These are phyloP conservation scores for Candida sanyaensis DNA, from an alignment of 1,139 yeast species.

Conservation along the genomic window DNA sequence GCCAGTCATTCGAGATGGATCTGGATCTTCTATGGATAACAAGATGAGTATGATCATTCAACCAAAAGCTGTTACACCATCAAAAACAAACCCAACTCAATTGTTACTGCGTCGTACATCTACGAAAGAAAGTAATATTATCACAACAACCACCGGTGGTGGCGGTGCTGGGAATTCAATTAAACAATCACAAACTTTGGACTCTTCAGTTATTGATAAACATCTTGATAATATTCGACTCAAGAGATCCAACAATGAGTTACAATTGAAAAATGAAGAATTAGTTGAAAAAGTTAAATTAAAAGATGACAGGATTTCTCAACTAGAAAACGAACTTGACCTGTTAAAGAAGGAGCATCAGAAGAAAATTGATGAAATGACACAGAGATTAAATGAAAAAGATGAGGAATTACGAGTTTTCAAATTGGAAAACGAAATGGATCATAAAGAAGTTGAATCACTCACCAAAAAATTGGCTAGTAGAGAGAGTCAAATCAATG, in stretches of 20 bases:
- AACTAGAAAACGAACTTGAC: conserved; percentile 9
- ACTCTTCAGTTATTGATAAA: conserved; percentile 43
- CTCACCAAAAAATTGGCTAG: conserved; percentile 24
- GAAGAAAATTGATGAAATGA: conserved; percentile 8
- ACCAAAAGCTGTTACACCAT: conserved; percentile 9
- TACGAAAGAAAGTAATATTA: conserved; percentile 4
- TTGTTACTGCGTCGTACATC: conserved; percentile 20
- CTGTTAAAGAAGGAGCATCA: conserved; percentile 9
- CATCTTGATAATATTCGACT: conserved; percentile 46
- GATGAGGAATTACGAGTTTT: conserved; percentile 13
- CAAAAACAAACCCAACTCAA: conserved; percentile 23
- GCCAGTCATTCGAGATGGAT: conserved; percentile 41
- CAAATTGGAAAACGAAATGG: conserved; percentile 22
- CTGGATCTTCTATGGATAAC: conserved; percentile 13
- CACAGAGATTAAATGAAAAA: conserved; percentile 2
- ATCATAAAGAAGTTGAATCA: conserved; percentile 26
- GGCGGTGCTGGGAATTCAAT: conserved; percentile 6
- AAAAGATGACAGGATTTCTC: conserved; percentile 10
- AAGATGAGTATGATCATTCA: conserved; percentile 24
- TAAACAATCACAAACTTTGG: conserved; percentile 25
- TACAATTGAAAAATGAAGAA: conserved; percentile 13
- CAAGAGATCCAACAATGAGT: conserved; percentile 30
- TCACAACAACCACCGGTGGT: conserved; percentile 7
- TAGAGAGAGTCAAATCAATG: conserved; percentile 32
- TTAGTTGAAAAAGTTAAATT: conserved; percentile 15